Base-by-base conservation (phyloP, 2,329 filamentous ascomycete species). In the Drechslerella dactyloides region DNA sequence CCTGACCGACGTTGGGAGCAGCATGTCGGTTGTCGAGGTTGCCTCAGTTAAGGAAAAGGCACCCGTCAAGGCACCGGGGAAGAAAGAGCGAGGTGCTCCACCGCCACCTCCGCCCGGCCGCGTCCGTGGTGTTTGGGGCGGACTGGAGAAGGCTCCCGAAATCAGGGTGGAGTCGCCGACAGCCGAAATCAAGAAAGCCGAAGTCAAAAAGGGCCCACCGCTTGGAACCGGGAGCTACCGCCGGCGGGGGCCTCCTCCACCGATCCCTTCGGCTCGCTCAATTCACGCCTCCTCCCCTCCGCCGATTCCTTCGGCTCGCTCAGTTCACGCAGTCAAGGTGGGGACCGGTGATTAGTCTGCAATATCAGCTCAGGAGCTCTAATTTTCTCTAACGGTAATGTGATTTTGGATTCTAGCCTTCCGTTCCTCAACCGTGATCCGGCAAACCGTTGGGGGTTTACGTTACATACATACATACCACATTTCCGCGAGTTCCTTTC, bases 1-100 rank as follows among this genome's bases (percentile, higher is more conserved):
- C 70, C 82, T 93, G 2, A 85, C 86, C 0, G 83, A 85, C 1
- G 86, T 90, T 57, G 85, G 85, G 53, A 96, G 91, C 78, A 87
- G 84, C 76, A 82, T 91, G 74, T 93, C 90, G 77, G 89, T 94
- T 52, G 83, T 86, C 35, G 89, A 94, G 76, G 86, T 96, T 46
- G 91, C 91, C 5, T 86, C 86, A 10, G 89, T 92, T 50, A 90
- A 85, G 78, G 91, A 93, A 80, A 92, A 90, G 78, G 91, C 91
- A 0, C 91, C 90, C 0, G 86, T 93, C 21, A 87, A 92, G 76
- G 92, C 91, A 17, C 91, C 90, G 78, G 84, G 88, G 52, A 86
- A 65, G 51, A 62, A 53, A 44, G 66, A 64, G 42, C 53, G 66
- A 50, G 66, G 66, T 54, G 59, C 66, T 1, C 66, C 66, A 6